These are phyloP conservation scores for Oxalis stricta DNA, from an alignment of 441 rosid genomes.

Conservation along the genomic window DNA sequence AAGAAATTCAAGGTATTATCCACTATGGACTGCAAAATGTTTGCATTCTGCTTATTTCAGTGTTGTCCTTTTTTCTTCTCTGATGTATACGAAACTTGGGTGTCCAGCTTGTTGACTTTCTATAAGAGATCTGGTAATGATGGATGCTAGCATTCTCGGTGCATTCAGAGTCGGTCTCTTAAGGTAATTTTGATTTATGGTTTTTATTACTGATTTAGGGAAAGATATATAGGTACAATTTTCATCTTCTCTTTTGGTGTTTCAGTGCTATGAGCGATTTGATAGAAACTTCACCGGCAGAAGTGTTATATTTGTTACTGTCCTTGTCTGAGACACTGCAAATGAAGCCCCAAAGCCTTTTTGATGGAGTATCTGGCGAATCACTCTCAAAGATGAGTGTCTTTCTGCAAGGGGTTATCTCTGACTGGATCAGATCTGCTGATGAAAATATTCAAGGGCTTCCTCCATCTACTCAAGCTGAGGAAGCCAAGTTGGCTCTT, in stretches of 20 bases:
- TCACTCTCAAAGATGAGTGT: slow-evolving; percentile 22
- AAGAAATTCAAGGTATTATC: slow-evolving; percentile 48
- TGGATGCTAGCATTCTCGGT: slow-evolving; percentile 28
- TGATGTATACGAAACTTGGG: slow-evolving; percentile 12
- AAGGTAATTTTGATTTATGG: slow-evolving; percentile 31
- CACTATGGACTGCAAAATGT: slow-evolving; percentile 3
- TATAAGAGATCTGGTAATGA: slow-evolving; percentile 44
- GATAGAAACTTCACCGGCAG: slow-evolving; percentile 49
- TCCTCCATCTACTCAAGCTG: slow-evolving; percentile 20
- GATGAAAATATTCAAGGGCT: slow-evolving; percentile 20
- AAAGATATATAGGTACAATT: slow-evolving; percentile 5
- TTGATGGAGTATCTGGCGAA: slow-evolving; percentile 28
- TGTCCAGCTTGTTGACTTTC: slow-evolving; percentile 51
- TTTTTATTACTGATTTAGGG: slow-evolving; percentile 4
- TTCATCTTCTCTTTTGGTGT: slow-evolving; percentile 16
- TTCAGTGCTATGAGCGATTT: slow-evolving; percentile 63
- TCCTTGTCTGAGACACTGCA: slow-evolving; percentile 48
- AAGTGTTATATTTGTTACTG: slow-evolving; percentile 44
- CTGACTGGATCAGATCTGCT: slow-evolving; percentile 18
- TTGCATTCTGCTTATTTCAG: slow-evolving; percentile 4
- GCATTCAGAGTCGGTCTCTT: slow-evolving; percentile 39
- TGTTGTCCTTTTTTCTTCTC: slow-evolving; percentile 1
- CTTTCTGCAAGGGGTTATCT: slow-evolving; percentile 29
- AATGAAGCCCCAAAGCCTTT: slow-evolving; percentile 18
- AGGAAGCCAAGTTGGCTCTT: slow-evolving; percentile 33